Evolutionary conservation across 495 filamentous ascomycete species (phyloP).

Genomic region (Penicillium robsamsonii): DNA sequence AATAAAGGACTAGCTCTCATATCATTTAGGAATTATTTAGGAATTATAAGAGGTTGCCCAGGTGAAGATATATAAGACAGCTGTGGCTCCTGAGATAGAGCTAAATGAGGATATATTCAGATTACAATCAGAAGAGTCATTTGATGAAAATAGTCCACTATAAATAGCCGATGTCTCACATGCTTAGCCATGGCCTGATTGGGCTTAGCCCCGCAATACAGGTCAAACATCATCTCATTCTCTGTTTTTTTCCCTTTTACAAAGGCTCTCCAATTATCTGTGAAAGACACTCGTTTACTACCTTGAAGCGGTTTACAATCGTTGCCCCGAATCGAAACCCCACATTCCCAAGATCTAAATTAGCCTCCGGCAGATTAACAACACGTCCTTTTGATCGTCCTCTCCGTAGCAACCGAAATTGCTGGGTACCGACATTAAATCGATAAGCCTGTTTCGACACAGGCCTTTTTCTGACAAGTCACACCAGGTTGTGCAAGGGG

Average conservation of each 20-base stretch:
- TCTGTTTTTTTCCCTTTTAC: conserved; percentile 4
- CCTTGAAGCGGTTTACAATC: conserved; percentile 2
- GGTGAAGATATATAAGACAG: too few species aligned
- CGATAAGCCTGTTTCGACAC: neutral
- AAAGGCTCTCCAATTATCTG: conserved; percentile 1
- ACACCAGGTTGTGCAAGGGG: conserved; percentile 22
- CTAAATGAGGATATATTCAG: too few species aligned
- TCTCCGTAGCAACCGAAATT: conserved; percentile 3
- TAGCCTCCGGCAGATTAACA: conserved; percentile 16
- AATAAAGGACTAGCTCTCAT: too few species aligned
- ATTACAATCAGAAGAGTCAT: too few species aligned
- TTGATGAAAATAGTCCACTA: conserved; percentile 8
- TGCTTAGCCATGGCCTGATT: conserved; percentile 19
- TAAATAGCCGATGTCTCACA: conserved; percentile 32
- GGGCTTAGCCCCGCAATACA: conserved; percentile 27
- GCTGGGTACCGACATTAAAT: conserved; percentile 1
- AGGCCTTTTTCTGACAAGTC: neutral
- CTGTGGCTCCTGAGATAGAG: too few species aligned
- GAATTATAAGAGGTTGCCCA: too few species aligned
- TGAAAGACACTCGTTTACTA: conserved; percentile 4
- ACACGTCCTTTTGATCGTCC: conserved; percentile 13
- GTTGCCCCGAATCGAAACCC: conserved; percentile 9
- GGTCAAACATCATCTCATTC: conserved; percentile 15
- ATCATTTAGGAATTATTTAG: too few species aligned
- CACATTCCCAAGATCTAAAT: conserved; percentile 23